Evolutionary conservation across 495 filamentous ascomycete species (phyloP), one percentile per base, ranked within the genome.

Genomic region (Umbilicaria muhlenbergii): DNA sequence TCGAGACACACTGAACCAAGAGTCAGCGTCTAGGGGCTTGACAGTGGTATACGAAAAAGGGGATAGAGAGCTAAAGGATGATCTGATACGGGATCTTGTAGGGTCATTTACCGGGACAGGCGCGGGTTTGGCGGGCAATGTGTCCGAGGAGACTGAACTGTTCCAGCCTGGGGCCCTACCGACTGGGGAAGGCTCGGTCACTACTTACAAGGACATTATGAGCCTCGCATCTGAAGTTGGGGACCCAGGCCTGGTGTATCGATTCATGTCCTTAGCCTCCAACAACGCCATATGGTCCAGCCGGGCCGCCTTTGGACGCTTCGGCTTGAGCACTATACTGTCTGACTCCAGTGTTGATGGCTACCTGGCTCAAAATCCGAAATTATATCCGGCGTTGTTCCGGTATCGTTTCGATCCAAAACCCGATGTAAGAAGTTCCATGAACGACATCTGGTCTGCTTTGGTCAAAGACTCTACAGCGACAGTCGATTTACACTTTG

Each of bases 401-500:
- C 75, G 91, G 31, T 98, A 95, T 64, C 69, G 85, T 28, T 95
- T 94, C 39, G 91, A 98, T 60, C 91, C 91, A 0, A 94, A 93
- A 55, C 74, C 79, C 4, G 88, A 86, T 56, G 91, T 96, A 16
- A 83, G 84, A 54, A 77, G 78, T 36, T 88, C 88, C 4, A 98
- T 98, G 91, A 86, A 91, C 47, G 83, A 89, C 43, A 98, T 98
- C 49, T 96, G 91, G 91, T 83, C 81, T 52, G 79, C 89, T 0
- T 58, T 96, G 31, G 85, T 96, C 43, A 91, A 86, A 56, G 86
- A 94, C 45, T 70, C 81, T 10, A 75, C 72, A 2, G 69, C 71
- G 7, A 81, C 81, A 15, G 67, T 94, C 39, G 76, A 85, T 49
- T 63, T 63, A 7, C 65, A 92, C 56, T 93, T 93, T 50, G 82